phyloP scores from a whole-genome alignment of 2,329 filamentous ascomycete genomes.

The Cladophialophora carrionii region DNA sequence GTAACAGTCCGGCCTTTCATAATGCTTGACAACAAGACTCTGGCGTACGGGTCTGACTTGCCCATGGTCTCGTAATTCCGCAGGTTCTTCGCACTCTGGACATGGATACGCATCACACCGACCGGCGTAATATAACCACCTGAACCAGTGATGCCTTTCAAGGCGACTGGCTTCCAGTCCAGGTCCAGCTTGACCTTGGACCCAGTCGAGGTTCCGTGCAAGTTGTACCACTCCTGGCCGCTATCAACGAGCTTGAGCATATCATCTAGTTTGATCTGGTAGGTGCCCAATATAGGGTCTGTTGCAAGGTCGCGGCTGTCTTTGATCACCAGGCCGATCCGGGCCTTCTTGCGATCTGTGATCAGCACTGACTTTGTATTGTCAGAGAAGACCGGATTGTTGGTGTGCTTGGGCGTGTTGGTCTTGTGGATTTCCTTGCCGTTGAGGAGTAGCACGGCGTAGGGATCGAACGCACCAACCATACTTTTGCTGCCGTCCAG shows the following conservation, averaged over 20 bases:
- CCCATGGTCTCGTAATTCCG: slow-evolving; percentile 93
- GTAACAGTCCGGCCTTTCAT: slow-evolving; percentile 92
- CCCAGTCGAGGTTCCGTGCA: slow-evolving; percentile 77
- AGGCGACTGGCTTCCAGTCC: slow-evolving; percentile 92
- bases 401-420: slow-evolving; percentile 92
- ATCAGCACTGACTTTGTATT: slow-evolving; percentile 92
- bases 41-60: slow-evolving; percentile 93
- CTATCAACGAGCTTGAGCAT: slow-evolving; percentile 88
- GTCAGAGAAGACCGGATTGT: slow-evolving; percentile 95
- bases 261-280: slow-evolving; percentile 93
- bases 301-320: slow-evolving; percentile 84
- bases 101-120: slow-evolving; percentile 92
- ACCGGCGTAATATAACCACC: slow-evolving; percentile 92
- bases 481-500: slow-evolving; percentile 90
- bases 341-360: slow-evolving; percentile 87
- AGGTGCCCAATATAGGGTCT: slow-evolving; percentile 85
- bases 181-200: slow-evolving; percentile 80
- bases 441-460: slow-evolving; percentile 84
- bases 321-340: slow-evolving; percentile 89
- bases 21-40: slow-evolving; percentile 85
- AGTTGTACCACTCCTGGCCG: slow-evolving; percentile 94
- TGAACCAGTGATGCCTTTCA: slow-evolving; percentile 76
- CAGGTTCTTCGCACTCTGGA: slow-evolving; percentile 78
- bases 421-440: slow-evolving; percentile 87
- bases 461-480: slow-evolving; percentile 87